Base-by-base conservation (phyloP, 768 basidiomycete genomes). In the Serendipita sp. region DNA sequence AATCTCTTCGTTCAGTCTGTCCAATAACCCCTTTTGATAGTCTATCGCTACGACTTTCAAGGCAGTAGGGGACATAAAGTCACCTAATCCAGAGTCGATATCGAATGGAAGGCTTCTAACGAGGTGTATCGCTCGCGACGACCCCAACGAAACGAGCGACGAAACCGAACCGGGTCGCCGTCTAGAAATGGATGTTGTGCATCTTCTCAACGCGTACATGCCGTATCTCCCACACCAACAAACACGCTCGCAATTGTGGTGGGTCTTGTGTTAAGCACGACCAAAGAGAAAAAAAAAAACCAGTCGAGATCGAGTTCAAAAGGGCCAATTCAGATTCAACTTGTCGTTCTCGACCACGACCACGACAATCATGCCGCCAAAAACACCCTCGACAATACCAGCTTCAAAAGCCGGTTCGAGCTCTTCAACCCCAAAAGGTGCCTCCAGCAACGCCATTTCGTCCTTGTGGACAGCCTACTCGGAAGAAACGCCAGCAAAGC, bases 11-110 rank as follows among this genome's bases (percentile, higher is more conserved):
- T 88, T 90, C 53, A 96, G 72, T 58, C 88, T 79, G 62, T 84
- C 78, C 63, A 95, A 73, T 33, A 94, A 76, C 7, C 92, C 92
- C 64, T 88, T 79, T 70, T 94, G 92, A 73, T 88, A 96, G 68
- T 94, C 91, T 56, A 83, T 77, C 2, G 85, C 85, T 56, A 92
- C 75, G 64, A 80, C 79, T 65, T 79, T 81, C 63, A 93, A 78
- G 0, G 86, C 86, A n/a, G 71, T 67, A 22, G 88, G 83, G 1
- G 87, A 82, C 68, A 93, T 75, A 71, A 95, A 95, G 22, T 82
- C 75, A 48, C 86, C 87, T 33, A 94, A 75, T 20, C 91, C 92
- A 42, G 80, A 75, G 48, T 88, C 81, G 30, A 84, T 70, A 7
- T 78, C 72, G 74, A 90, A 93, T 1, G 82, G 82, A 30, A 89